Base-by-base conservation (phyloP, 2,329 filamentous ascomycete genomes). In the Niveomyces coronatus region DNA sequence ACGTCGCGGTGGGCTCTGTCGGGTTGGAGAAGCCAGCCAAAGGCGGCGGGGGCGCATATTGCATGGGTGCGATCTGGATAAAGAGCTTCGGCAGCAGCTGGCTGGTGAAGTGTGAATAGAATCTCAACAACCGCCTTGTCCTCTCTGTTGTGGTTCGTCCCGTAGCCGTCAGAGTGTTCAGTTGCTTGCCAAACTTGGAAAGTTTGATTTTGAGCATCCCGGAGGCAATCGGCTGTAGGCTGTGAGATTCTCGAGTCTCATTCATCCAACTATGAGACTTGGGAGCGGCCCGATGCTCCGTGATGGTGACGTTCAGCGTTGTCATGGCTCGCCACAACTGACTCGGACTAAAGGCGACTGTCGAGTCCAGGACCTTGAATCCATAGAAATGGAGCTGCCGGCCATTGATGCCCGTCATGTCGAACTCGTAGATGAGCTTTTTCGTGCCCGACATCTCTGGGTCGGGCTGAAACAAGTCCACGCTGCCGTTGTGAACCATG, bases 291-390 rank as follows among this genome's bases (percentile, higher is more conserved):
- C 44, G 29, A 6, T 47, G 41, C 40, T 68, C 56, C 13, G 71
- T 72, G 40, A 81, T 66, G 1, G 69, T 75, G 31, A 78, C 74
- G 44, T 76, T 79, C 0, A 82, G 62, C 0, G 74, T 79, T 15
- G 68, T 76, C 1, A 75, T 77, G 3, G 76, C 71, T 34, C 61
- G 62, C 77, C 76, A 81, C 42, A 82, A 74, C 44, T 70, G 63
- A 28, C 61, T 47, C 2, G 71, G 67, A 2, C 68, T 67, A 23
- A 80, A 60, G 2, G 75, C 71, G 0, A 75, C 70, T 0, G 71
- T 71, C 4, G 76, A 69, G 52, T 79, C 70, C 29, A 81, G 66
- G 2, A 74, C 62, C 53, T 81, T 81, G 56, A 71, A 75, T 1
- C 76, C 77, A 43, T 76, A 65, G 50, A 82, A 75, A 41, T 71